Percentiles rank a stretch among this genome's conserved stretches.
Conservation (phyloP, 495 filamentous ascomycete genomes). For the Thozetella sp. region DNA sequence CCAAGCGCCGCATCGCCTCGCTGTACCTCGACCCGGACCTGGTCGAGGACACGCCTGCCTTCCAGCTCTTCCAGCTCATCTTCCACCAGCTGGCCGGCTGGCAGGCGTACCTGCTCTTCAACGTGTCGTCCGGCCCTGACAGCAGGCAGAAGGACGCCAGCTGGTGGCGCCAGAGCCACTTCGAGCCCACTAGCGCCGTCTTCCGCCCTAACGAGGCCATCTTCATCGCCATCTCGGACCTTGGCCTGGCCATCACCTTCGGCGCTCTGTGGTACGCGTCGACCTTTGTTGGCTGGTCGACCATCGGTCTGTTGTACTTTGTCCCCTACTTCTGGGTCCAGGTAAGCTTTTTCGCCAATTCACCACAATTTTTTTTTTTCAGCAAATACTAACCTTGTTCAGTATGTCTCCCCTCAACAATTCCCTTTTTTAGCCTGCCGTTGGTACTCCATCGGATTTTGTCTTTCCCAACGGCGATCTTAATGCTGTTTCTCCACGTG, state of each 20-base stretch:
- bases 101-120: constrained; percentile 81
- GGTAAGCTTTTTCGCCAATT: constrained; percentile 50
- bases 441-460: too few species aligned
- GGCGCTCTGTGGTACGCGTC: constrained; percentile 55
- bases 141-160: constrained; percentile 84
- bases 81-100: constrained; percentile 88
- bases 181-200: constrained; percentile 82
- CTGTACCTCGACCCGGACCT: constrained; percentile 70
- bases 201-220: constrained; percentile 89
- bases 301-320: constrained; percentile 87
- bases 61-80: constrained; percentile 70
- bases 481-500: background rate
- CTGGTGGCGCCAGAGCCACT: constrained; percentile 88
- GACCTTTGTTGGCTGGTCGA: constrained; percentile 77
- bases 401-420: background rate
- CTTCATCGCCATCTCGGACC: constrained; percentile 79
- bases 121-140: constrained; percentile 89
- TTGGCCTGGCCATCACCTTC: constrained; percentile 68
- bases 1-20: constrained; percentile 60
- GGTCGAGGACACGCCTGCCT: constrained; percentile 89
- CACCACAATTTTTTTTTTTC: background rate
- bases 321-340: constrained; percentile 97
- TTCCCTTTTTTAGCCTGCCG: too few species aligned
- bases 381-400: background rate
- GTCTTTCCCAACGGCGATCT: background rate